These are phyloP conservation scores for Punica granatum DNA, from an alignment of 345 rosid species.

Conservation along the genomic window DNA sequence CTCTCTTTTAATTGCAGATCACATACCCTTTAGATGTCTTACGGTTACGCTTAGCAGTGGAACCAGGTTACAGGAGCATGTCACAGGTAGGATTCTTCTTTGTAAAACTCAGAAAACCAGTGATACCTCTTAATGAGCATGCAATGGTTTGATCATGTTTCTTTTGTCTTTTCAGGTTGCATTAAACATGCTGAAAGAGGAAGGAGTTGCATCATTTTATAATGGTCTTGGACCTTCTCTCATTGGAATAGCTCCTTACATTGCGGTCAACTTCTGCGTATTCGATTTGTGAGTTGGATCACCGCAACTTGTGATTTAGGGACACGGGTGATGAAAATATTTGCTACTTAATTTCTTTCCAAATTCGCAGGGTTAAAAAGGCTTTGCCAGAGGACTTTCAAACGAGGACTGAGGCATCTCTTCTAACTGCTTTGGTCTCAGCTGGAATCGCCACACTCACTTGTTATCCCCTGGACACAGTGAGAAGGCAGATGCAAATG, in stretches of 20 bases:
- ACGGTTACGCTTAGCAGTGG: conserved; percentile 86
- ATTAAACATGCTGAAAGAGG: conserved; percentile 83
- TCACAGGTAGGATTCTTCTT: conserved; percentile 49
- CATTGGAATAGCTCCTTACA: conserved; percentile 88
- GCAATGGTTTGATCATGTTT: conserved; percentile 1
- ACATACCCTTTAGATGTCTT: conserved; percentile 97
- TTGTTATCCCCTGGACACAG: conserved; percentile 93
- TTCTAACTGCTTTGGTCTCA: conserved; percentile 74
- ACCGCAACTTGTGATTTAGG: conserved; percentile 5
- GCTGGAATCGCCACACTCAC: conserved; percentile 83
- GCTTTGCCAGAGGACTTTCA: conserved; percentile 73
- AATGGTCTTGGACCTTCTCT: conserved; percentile 95
- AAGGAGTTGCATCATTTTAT: conserved; percentile 82
- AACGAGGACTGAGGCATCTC: conserved; percentile 70
- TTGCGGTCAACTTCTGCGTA: conserved; percentile 90
- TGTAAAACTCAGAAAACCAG: neutral
- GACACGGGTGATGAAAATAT: neutral
- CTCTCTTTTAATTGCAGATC: conserved; percentile 29
- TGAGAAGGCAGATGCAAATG: conserved; percentile 99
- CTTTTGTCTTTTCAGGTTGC: conserved; percentile 53
- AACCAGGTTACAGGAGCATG: conserved; percentile 80
- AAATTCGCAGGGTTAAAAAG: conserved; percentile 73
- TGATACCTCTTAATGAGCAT: neutral
- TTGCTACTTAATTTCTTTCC: neutral
- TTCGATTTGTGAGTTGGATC: conserved; percentile 76